Percentiles rank a stretch among this genome's conserved stretches.
Evolutionary conservation across 2,329 filamentous ascomycete genomes (phyloP).

Genomic region (Alternaria panax): DNA sequence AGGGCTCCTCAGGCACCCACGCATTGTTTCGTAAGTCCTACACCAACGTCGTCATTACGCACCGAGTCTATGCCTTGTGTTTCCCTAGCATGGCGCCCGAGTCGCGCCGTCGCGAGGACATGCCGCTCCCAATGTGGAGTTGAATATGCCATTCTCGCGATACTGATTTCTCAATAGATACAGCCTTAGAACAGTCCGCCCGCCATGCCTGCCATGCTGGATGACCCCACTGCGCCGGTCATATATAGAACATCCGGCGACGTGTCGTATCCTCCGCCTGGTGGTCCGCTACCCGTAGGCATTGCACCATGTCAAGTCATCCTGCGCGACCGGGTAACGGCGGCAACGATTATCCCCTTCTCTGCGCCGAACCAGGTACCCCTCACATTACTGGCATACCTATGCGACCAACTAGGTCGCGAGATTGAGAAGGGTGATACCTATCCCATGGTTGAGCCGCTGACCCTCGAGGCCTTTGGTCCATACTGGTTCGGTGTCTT

Average conservation of each 20-base stretch:
- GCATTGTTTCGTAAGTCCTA: constrained; percentile 20
- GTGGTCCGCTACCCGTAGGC: constrained; percentile 70
- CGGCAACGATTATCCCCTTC: constrained; percentile 84
- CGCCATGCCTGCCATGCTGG: constrained; percentile 78
- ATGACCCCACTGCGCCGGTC: constrained; percentile 75
- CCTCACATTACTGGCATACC: constrained; percentile 73
- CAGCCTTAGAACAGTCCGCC: constrained; percentile 9
- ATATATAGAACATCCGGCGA: constrained; percentile 74
- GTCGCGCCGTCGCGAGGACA: background rate
- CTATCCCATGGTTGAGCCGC: constrained; percentile 83
- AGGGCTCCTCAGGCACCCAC: constrained; percentile 16
- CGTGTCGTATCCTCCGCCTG: constrained; percentile 68
- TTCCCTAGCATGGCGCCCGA: background rate
- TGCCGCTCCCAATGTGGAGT: constrained; percentile 7
- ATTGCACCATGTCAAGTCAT: constrained; percentile 80
- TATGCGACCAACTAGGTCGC: constrained; percentile 84
- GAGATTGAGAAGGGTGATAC: constrained; percentile 93
- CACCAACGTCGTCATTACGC: constrained; percentile 9
- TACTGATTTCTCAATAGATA: constrained; percentile 10
- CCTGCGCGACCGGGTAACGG: constrained; percentile 81
- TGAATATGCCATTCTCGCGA: constrained; percentile 1
- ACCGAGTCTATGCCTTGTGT: background rate
- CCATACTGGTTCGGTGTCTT: constrained; percentile 93
- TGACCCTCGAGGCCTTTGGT: constrained; percentile 77
- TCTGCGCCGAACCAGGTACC: constrained; percentile 80